phyloP scores from a whole-genome alignment of 257 asterid species.

The Rauvolfia tetraphylla region DNA sequence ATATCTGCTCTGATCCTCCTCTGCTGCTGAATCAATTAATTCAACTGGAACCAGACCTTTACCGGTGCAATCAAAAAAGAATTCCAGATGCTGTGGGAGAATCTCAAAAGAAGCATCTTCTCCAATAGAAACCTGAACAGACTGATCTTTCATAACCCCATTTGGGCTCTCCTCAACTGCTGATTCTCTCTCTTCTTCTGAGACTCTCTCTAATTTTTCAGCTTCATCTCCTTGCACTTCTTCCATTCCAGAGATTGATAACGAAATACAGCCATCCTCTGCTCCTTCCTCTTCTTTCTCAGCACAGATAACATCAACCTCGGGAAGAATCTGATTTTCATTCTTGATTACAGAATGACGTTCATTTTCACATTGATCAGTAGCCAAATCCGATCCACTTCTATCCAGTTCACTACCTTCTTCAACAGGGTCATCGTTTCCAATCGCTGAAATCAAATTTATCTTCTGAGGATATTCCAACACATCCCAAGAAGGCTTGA shows the following conservation, averaged over 20 bases:
- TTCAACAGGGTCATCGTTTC: conserved; percentile 13
- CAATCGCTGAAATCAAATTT: conserved; percentile 23
- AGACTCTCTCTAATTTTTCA: conserved; percentile 8
- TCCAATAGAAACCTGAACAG: conserved; percentile 50
- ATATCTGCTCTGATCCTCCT: conserved; percentile 31
- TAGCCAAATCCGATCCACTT: conserved; percentile 15
- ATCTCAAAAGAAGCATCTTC: conserved; percentile 36
- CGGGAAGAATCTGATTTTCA: conserved; percentile 24
- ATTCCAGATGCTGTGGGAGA: conserved; percentile 72
- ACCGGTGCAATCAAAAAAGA: conserved; percentile 62
- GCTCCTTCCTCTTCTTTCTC: conserved; percentile 13
- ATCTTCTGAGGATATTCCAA: conserved; percentile 43
- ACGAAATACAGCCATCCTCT: conserved; percentile 14
- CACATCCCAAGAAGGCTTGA: conserved; percentile 70
- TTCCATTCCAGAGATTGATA: conserved; percentile 9
- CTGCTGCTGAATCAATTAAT: conserved; percentile 49
- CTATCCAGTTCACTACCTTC: conserved; percentile 12
- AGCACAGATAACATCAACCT: conserved; percentile 15
- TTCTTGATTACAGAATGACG: conserved; percentile 12
- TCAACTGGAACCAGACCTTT: conserved; percentile 64
- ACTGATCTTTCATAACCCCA: conserved; percentile 41
- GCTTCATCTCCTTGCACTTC: conserved; percentile 14
- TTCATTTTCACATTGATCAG: conserved; percentile 20
- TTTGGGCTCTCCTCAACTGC: conserved; percentile 25
- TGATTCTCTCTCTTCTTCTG: conserved; percentile 21